phyloP scores from a whole-genome alignment of 2,329 filamentous ascomycete genomes.

The Aureobasidium sp. region DNA sequence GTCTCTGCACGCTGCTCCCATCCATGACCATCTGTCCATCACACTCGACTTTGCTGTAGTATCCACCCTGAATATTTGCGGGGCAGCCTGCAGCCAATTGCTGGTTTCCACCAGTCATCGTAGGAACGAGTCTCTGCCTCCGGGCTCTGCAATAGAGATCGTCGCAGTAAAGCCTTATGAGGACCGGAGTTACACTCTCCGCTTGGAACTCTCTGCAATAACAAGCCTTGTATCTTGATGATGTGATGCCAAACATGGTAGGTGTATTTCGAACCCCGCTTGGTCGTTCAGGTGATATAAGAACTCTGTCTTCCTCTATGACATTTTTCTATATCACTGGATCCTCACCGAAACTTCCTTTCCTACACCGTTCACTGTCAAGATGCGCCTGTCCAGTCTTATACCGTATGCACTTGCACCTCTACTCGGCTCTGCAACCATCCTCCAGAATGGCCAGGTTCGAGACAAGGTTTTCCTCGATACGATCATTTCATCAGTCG shows the following conservation, averaged over 20 bases:
- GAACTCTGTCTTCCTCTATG: background rate
- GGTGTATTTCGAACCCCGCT: background rate
- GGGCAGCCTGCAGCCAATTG: background rate
- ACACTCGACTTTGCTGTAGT: background rate
- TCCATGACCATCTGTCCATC: background rate
- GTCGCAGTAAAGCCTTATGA: background rate
- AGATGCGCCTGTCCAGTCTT: background rate
- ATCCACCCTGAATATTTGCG: background rate
- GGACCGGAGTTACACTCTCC: background rate
- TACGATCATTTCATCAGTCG: constrained; percentile 29
- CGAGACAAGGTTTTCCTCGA: constrained; percentile 34
- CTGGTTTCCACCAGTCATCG: background rate
- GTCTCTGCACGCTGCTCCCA: background rate
- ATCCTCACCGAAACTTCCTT: no score
- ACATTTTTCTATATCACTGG: background rate
- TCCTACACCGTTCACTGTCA: background rate
- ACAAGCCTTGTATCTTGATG: background rate
- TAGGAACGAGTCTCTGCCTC: background rate
- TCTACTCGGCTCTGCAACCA: constrained; percentile 22
- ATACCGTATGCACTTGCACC: constrained; percentile 13
- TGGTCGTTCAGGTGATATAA: background rate
- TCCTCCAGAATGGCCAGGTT: constrained; percentile 39
- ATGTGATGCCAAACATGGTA: background rate
- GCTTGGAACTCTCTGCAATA: background rate
- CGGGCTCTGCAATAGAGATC: background rate